Evolutionary conservation across 176 grass and related monocot genomes (phyloP), one percentile per base, ranked within the genome.

Genomic region (Tuctoria greenei): DNA sequence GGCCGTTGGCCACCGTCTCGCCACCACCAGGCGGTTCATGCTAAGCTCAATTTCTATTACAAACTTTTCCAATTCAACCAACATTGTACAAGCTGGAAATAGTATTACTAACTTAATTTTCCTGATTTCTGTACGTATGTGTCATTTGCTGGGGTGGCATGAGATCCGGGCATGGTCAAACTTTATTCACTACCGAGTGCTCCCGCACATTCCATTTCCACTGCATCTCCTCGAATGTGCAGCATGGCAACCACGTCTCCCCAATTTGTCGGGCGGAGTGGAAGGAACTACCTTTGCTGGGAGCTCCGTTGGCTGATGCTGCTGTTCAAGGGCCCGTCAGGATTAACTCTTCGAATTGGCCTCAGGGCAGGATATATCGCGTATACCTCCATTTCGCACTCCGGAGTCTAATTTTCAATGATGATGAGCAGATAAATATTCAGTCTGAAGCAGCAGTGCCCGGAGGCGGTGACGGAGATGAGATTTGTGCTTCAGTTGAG

Each of bases 131-230:
- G 93, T 81, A 67, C 50, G 72, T 61, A 45, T 96, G 93, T 69
- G 76, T 87, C 20, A 96, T 96, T 77, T 96, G 90, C 65, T 82
- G 86, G 1, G 79, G 70, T 39, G 36, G 46, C 70, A 90, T 96
- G 87, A 86, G 78, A 54, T 47, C 79, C 8, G 93, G 87, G 7
- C 79, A 86, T 18, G 93, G 93, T 16, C 87, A 88, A 41, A 82
- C 89, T 15, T 47, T 96, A 40, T 96, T 82, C 79, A 92, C 85
- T 13, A 85, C 85, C 2, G 84, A 92, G 75, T 96, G 90, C 79
- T 88, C 90, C 38, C 93, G 92, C 77, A 86, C 74, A 11, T 96
- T 96, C 57, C 90, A 96, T 62, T 96, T 92, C 77, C 64, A 86
- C 20, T 90, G 93, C 55, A 88, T 88, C 79, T 83, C 85, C 17